Evolutionary conservation across 495 filamentous ascomycete genomes (phyloP).

Genomic region (Bacidia rubella): DNA sequence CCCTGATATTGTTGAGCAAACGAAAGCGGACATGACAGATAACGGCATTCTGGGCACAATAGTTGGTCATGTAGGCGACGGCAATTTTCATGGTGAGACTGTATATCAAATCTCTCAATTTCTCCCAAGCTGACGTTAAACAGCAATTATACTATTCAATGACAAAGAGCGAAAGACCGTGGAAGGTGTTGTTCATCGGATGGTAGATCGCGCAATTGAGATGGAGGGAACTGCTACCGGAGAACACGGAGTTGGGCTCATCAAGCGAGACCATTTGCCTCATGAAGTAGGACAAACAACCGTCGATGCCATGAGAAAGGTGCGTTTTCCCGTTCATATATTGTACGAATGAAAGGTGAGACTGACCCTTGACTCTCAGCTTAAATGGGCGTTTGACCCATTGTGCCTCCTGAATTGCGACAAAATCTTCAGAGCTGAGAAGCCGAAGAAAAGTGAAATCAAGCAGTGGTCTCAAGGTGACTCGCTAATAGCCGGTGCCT

Average conservation of each 20-base stretch:
- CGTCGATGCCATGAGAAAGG: conserved; percentile 70
- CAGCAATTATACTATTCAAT: conserved; percentile 61
- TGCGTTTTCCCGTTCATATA: conserved; percentile 19
- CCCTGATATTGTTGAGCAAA: conserved; percentile 65
- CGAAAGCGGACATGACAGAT: conserved; percentile 54
- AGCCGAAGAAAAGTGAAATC: not conserved
- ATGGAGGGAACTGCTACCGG: conserved; percentile 77
- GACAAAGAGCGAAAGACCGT: conserved; percentile 47
- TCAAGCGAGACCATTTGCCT: conserved; percentile 68
- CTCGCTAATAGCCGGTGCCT: not conserved
- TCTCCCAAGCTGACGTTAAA: conserved; percentile 9
- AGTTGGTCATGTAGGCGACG: conserved; percentile 73
- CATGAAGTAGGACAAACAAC: conserved; percentile 59
- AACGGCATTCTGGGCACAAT: conserved; percentile 58
- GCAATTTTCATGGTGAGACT: conserved; percentile 64
- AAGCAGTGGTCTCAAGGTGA: not conserved
- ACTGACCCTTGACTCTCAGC: conserved; percentile 22
- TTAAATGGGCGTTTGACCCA: conserved; percentile 54
- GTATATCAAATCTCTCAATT: not conserved
- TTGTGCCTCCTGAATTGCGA: conserved; percentile 54
- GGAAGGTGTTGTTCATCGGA: conserved; percentile 61
- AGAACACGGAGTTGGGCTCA: conserved; percentile 69
- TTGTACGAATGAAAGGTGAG: not conserved
- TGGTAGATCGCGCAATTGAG: conserved; percentile 73
- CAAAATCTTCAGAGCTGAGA: conserved; percentile 44